Conservation (phyloP, 73 alveolate genomes). For the Paramecium sonneborni region DNA sequence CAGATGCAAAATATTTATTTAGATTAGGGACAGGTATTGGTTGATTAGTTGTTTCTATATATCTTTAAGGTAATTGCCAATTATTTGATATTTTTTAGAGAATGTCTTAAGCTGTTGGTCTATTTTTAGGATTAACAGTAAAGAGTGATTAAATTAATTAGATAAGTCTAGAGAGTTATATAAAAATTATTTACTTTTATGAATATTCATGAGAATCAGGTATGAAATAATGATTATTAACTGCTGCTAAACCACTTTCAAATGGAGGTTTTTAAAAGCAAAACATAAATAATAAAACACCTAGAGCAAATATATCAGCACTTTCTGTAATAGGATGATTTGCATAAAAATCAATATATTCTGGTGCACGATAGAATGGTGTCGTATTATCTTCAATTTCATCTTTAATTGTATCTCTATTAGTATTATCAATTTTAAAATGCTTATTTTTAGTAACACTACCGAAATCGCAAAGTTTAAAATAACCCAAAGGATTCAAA, state of each 20-base stretch:
- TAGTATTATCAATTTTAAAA: neutral
- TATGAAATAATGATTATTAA: conserved; percentile 42
- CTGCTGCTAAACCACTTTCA: conserved; percentile 64
- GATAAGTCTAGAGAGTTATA: neutral
- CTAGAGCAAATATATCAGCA: conserved; percentile 63
- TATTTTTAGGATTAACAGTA: conserved; percentile 25
- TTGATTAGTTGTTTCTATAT: neutral
- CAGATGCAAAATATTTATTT: neutral
- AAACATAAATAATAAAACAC: conserved; percentile 49
- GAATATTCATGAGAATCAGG: conserved; percentile 58
- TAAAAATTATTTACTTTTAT: neutral
- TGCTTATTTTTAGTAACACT: conserved; percentile 28
- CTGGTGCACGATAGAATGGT: conserved; percentile 67
- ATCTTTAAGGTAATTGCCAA: conserved; percentile 9
- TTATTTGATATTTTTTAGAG: neutral
- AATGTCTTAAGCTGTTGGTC: conserved; percentile 59
- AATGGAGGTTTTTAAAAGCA: conserved; percentile 66
- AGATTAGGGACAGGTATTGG: conserved; percentile 35
- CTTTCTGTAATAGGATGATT: conserved; percentile 45
- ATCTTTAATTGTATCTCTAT: conserved; percentile 43
- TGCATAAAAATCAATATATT: conserved; percentile 54
- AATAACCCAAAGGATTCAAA: neutral
- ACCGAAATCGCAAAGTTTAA: conserved; percentile 64
- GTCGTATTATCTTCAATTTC: conserved; percentile 66
- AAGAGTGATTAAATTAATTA: conserved; percentile 1